Evolutionary conservation across 208 protist genomes (phyloP), one percentile per base, ranked within the genome.

Genomic region (Leishmania tropica): DNA sequence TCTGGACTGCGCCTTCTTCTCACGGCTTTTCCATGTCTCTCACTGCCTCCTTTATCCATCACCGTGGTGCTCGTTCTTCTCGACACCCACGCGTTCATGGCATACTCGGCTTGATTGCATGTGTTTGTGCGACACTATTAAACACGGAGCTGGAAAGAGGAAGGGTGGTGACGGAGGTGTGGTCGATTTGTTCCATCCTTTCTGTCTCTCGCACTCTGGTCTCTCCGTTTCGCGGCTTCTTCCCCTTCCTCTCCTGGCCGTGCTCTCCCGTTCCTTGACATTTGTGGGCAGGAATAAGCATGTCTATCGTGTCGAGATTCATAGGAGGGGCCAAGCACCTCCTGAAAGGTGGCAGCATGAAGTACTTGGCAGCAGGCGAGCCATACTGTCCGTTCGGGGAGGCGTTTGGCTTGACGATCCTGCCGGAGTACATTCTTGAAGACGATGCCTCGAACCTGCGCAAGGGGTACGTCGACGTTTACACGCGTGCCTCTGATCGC

Each of bases 331-430:
- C 87, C 60, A 92, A 87, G 65, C 89, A 95, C 85, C 78, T 97
- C 42, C 56, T 85, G n/a, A 86, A 85, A 54, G 94, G 94, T 21
- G 86, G 89, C 11, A 97, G 92, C 76, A 48, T 94, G n/a, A 91
- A 90, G 71, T 96, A 94, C 81, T 65, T 96, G 17, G 85, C 87
- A 1, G 86, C 89, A 2, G 91, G 90, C n/a, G 90, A 96, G 81
- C 94, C 92, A 40, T 96, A 96, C 79, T 90, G 88, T 31, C 95
- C 95, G 1, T 96, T 96, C 81, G 95, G 95, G 42, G 89, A 93
- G 71, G 95, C 96, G 17, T 96, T 97, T 85, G 95, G 95, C 17
- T 73, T 97, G n/a, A 93, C 90, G 10, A 83, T 97, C 0, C 81
- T 97, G 65, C 95, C 95, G 3, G 88, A 97, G n/a, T 97, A 96